Percentiles rank a stretch among this genome's conserved stretches.
Evolutionary conservation across 371 early-diverging fungal genomes (phyloP).

Genomic region (Zopfochytrium polystomum): DNA sequence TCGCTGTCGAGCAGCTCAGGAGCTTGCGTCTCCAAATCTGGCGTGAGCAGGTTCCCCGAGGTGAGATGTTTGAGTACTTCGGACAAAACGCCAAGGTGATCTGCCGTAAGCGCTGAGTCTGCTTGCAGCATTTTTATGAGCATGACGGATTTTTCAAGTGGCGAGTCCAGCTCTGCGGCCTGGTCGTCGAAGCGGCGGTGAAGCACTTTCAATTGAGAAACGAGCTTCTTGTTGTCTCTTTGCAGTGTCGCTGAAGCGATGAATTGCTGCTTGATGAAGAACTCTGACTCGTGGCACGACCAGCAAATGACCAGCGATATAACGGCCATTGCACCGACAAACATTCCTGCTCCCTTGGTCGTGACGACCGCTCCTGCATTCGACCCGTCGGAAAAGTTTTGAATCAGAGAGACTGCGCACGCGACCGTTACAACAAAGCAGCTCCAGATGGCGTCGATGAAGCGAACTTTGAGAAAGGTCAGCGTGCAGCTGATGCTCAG

Average conservation of each 20-base stretch:
- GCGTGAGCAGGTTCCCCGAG: constrained; percentile 43
- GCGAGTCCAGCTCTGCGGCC: constrained; percentile 50
- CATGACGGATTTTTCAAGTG: constrained; percentile 48
- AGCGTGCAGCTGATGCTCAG: constrained; percentile 24
- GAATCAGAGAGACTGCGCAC: constrained; percentile 8
- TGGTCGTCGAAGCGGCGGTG: constrained; percentile 42
- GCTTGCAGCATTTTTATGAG: constrained; percentile 45
- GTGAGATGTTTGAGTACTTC: constrained; percentile 39
- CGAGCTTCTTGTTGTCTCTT: constrained; percentile 46
- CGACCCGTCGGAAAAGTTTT: not conserved
- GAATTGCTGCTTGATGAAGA: constrained; percentile 38
- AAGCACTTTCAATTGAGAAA: constrained; percentile 46
- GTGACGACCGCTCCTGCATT: not conserved
- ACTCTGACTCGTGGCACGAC: constrained; percentile 38
- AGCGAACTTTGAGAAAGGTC: constrained; percentile 33
- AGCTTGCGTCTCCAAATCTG: constrained; percentile 49
- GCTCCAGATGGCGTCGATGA: constrained; percentile 26
- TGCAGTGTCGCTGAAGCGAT: constrained; percentile 34
- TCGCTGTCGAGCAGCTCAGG: constrained; percentile 44
- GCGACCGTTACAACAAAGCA: constrained; percentile 12
- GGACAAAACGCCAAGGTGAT: constrained; percentile 35
- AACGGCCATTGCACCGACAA: constrained; percentile 6
- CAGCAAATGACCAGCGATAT: constrained; percentile 13
- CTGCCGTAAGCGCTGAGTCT: constrained; percentile 37
- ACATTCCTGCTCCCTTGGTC: not conserved